Evolutionary conservation across 1,284 basidiomycete genomes (phyloP), one percentile per base, ranked within the genome.

Genomic region (Porphyrellus sp.): DNA sequence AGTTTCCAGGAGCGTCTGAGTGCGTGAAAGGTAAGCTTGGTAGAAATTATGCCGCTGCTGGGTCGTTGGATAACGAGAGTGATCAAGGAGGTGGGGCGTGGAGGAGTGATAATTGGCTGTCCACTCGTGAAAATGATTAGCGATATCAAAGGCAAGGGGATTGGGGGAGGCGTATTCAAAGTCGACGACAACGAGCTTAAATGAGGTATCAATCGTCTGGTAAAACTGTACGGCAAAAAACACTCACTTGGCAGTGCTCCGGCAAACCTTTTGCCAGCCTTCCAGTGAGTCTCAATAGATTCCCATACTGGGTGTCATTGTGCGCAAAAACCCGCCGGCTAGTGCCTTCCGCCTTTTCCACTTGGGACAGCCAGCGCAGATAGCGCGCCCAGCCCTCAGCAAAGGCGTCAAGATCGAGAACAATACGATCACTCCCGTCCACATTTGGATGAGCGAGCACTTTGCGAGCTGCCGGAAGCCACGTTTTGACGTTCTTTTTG

Each of bases 101-200:
- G 78, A 68, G 7, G 80, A 78, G 66, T 91, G 88, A 70, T 97
- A 98, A 71, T 96, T 81, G 18, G 91, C 89, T 25, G 89, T 89
- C 93, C 94, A 97, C 72, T 97, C 94, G 67, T 91, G 86, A 72
- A 96, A 97, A 72, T 97, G 93, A 72, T 97, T 97, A 54, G 89
- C 93, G 63, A 98, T 93, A 69, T 98, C 94, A 71, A 86, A 95
- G 3, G 91, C 89, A 4, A 92, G 84, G 25, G 91, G 85, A 68
- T 96, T 97, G 3, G 89, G 87, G 0, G 86, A 79, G 8, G 93
- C 91, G 65, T 97, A 98, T 73, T 98, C 94, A 67, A 96, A 97
- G 72, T 97, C 93, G 58, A 97, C 91, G 33, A 97, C 91, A 65
- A 95, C 90, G 62, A 95, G 85, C 89, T 93, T 64, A 46, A 53